Evolutionary conservation across 176 grass and related monocot species (phyloP).

Genomic region (barley (Hordeum vulgare)): MorexV3_pseudomolecules_assembly NC_058521.1:461729224-461729723

Average conservation of each 20-base stretch:
- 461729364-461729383: neutral
- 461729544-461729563: neutral
- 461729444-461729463: conserved; percentile 89
- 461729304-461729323: neutral
- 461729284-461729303: neutral
- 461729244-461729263: conserved; percentile 77
- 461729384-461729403: neutral
- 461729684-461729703: conserved; percentile 9
- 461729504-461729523: conserved; percentile 67
- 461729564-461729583: neutral
- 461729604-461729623: conserved; percentile 36
- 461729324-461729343: neutral
- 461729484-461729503: conserved; percentile 56
- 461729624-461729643: conserved; percentile 55
- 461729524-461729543: neutral
- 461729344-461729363: neutral
- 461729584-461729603: neutral
- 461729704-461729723: conserved; percentile 39
- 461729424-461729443: conserved; percentile 77
- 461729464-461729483: conserved; percentile 78
- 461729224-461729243: conserved; percentile 87
- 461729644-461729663: conserved; percentile 64
- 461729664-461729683: conserved; percentile 45
- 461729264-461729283: neutral
- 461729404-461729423: conserved; percentile 41